Evolutionary conservation across 768 basidiomycete genomes (phyloP).

Genomic region (Boletus coccyginus): DNA sequence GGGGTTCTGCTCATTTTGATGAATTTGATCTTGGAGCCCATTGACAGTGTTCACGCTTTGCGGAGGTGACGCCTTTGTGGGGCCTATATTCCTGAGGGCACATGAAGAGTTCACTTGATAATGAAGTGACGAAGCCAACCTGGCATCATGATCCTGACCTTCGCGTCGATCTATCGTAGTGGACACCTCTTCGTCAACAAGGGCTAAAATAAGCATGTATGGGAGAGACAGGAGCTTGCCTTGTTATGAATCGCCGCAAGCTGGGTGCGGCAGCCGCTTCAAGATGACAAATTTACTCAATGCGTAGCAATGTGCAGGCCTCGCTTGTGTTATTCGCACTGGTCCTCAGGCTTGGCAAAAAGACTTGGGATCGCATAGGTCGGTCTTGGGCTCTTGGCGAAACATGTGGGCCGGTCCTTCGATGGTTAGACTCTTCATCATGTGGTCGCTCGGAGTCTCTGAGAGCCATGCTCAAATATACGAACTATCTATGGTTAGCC

Average conservation of each 20-base stretch:
- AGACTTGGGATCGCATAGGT: conserved; percentile 8
- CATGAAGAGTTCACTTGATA: not conserved
- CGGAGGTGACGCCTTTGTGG: not conserved
- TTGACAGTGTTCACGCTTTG: not conserved
- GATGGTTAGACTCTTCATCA: conserved; percentile 4
- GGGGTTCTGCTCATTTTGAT: not conserved
- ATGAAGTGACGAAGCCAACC: not conserved
- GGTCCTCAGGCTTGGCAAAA: conserved; percentile 13
- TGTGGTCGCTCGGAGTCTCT: not conserved
- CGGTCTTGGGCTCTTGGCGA: not conserved
- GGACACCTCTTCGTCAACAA: not conserved
- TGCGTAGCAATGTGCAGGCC: not conserved
- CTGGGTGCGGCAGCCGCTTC: not conserved
- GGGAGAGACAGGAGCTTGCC: not conserved
- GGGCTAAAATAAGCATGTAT: not conserved
- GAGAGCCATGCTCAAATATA: not conserved
- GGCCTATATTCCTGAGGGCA: not conserved
- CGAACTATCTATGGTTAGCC: not conserved
- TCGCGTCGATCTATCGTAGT: not conserved
- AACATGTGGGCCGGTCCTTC: conserved; percentile 20
- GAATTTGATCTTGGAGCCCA: not conserved
- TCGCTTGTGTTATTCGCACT: not conserved
- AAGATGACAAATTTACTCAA: not conserved
- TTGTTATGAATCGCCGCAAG: not conserved
- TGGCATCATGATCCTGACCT: not conserved